These are phyloP conservation scores for Hemerocallis citrina DNA, from an alignment of 106 monocot species.

Conservation along the genomic window DNA sequence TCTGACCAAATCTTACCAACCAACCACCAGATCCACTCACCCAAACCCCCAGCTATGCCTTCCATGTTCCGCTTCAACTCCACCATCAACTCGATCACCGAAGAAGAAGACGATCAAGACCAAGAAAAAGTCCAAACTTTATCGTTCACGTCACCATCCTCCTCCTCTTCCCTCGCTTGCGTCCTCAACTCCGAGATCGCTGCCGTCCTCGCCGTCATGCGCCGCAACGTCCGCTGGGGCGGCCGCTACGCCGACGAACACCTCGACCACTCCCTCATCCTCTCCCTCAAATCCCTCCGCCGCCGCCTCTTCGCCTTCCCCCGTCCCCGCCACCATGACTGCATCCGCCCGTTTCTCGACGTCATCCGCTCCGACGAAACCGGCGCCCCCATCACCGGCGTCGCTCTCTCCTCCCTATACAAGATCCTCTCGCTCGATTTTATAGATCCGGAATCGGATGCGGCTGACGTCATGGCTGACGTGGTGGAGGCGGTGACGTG, in stretches of 20 bases:
- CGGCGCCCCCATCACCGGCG: slow-evolving; percentile 90
- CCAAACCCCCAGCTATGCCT: neutral
- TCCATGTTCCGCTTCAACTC: slow-evolving; percentile 15
- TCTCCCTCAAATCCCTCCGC: slow-evolving; percentile 69
- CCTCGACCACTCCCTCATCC: slow-evolving; percentile 66
- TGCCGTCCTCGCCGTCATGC: slow-evolving; percentile 84
- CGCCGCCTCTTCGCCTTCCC: slow-evolving; percentile 36
- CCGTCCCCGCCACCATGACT: slow-evolving; percentile 37
- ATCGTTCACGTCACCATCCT: slow-evolving; percentile 4
- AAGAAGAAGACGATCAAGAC: slow-evolving; percentile 2
- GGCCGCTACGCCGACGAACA: slow-evolving; percentile 55
- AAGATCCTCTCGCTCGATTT: slow-evolving; percentile 64
- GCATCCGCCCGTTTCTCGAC: slow-evolving; percentile 82
- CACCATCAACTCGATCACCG: slow-evolving; percentile 11
- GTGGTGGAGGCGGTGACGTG: slow-evolving; percentile 72
- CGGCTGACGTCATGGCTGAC: slow-evolving; percentile 37
- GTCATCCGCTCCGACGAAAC: slow-evolving; percentile 90
- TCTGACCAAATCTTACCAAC: neutral
- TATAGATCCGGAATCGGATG: slow-evolving; percentile 19
- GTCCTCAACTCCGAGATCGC: slow-evolving; percentile 65
- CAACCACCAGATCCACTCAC: neutral
- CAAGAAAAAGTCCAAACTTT: too few relatives aligned
- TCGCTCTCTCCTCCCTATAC: slow-evolving; percentile 68
- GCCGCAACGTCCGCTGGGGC: slow-evolving; percentile 79
- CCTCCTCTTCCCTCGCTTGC: slow-evolving; percentile 34